Percentiles rank a stretch among this genome's conserved stretches.
Conservation (phyloP, 768 basidiomycete species). For the Amanita muscaria region DNA sequence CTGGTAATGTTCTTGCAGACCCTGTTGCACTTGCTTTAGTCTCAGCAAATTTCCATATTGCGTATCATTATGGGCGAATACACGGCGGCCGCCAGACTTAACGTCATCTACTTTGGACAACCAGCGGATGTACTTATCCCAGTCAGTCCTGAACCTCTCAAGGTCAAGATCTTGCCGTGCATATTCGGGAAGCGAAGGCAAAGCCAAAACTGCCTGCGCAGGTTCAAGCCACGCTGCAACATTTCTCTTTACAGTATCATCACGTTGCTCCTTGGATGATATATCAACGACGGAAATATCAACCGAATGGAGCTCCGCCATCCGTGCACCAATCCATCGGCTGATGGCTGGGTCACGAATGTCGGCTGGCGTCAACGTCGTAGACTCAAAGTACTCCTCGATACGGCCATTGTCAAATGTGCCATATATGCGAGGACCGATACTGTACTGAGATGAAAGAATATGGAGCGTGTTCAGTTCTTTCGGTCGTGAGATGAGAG, state of each 20-base stretch:
- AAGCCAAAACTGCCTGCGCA: slow-evolving; percentile 66
- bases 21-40: slow-evolving; percentile 47
- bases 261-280: slow-evolving; percentile 31
- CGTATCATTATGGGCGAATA: slow-evolving; percentile 90
- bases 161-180: slow-evolving; percentile 53
- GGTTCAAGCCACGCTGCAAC: slow-evolving; percentile 61
- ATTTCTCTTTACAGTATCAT: slow-evolving; percentile 56
- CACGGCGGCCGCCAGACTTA: slow-evolving; percentile 52
- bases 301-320: slow-evolving; percentile 94
- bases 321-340: slow-evolving; percentile 84
- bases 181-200: slow-evolving; percentile 41
- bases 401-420: slow-evolving; percentile 94
- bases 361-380: slow-evolving; percentile 68
- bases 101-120: slow-evolving; percentile 49
- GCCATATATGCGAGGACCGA: slow-evolving; percentile 89
- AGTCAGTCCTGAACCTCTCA: slow-evolving; percentile 50
- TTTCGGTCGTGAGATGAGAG: slow-evolving; percentile 78
- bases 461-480: slow-evolving; percentile 87
- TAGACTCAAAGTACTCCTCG: slow-evolving; percentile 91
- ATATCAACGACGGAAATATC: slow-evolving; percentile 63
- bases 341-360: slow-evolving; percentile 70
- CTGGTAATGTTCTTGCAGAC: slow-evolving; percentile 68
- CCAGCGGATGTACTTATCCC: slow-evolving; percentile 67
- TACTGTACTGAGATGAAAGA: slow-evolving; percentile 78
- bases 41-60: slow-evolving; percentile 91